Evolutionary conservation across 1,284 basidiomycete species (phyloP), one percentile per base, ranked within the genome.

Genomic region (Rhodotorula sp.): DNA sequence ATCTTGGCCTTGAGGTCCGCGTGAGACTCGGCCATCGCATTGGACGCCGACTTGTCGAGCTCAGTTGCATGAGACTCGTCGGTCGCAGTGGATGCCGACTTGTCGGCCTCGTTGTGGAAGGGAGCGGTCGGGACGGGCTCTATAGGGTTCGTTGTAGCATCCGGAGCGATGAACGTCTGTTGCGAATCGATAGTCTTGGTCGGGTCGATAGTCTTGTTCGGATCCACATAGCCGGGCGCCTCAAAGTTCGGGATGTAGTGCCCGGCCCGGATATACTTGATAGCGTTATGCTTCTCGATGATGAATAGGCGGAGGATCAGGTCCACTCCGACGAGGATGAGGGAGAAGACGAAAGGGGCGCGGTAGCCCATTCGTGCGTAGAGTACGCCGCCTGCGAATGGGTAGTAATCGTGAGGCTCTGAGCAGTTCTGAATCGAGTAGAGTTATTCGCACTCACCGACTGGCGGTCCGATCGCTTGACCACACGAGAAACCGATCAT

Each of bases 331-430:
- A 78, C 68, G 45, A 75, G 70, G 45, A 64, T 62, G 34, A 79
- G 59, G 15, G 74, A 66, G 62, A 79, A 79, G 45, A 77, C 62
- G 66, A 77, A 79, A 2, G 78, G 78, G 0, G 75, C 77, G n/a
- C 73, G 72, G 64, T 72, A 79, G 5, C 78, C 78, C 34, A 72
- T 64, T 1, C 72, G 56, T 2, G 69, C 60, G 68, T 79, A 79
- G 7, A 78, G 62, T 0, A 69, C 68, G 48, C 77, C 78, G 31
- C 76, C 74, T 49, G 60, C 45, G 4, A 48, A 15, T 43, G 38
- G 38, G 38, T 52, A 3, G 19, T 2, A 8, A 18, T 1, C 6
- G 18, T 16, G 2, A 18, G 56, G n/a, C 19, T 18, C 26, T 14
- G 31, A 18, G 47, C 23, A 7, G 28, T 14, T 43, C 38, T 43